Evolutionary conservation across 495 filamentous ascomycete species (phyloP).

Genomic region (Penicillium psychrofluorescens): DNA sequence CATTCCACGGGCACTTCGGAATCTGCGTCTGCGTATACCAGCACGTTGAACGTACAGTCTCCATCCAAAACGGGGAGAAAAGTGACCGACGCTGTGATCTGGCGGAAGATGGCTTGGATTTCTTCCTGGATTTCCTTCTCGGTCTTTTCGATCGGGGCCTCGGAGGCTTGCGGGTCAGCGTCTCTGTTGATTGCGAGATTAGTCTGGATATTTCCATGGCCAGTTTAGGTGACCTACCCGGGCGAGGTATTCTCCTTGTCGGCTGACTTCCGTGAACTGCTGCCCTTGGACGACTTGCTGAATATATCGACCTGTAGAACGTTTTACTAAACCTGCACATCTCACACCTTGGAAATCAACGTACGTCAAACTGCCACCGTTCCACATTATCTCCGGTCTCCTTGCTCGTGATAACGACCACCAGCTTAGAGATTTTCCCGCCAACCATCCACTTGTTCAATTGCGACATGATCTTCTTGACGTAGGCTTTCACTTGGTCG

Average conservation of each 20-base stretch:
- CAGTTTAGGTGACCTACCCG: constrained; percentile 32
- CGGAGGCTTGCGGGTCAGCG: constrained; percentile 20
- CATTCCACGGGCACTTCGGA: constrained; percentile 96
- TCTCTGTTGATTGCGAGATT: constrained; percentile 16
- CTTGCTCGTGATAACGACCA: constrained; percentile 91
- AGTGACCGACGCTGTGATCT: constrained; percentile 96
- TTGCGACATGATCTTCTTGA: constrained; percentile 97
- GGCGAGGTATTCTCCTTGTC: constrained; percentile 58
- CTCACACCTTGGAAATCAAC: constrained; percentile 1
- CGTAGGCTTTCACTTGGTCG: constrained; percentile 97
- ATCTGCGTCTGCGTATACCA: constrained; percentile 95
- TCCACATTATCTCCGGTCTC: constrained; percentile 95
- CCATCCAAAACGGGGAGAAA: constrained; percentile 90
- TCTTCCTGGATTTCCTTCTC: constrained; percentile 91
- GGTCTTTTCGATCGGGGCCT: constrained; percentile 57
- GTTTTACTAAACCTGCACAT: too few relatives aligned
- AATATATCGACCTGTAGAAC: constrained; percentile 59
- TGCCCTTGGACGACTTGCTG: constrained; percentile 46
- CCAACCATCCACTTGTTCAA: constrained; percentile 93
- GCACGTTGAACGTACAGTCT: constrained; percentile 95
- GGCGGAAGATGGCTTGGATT: constrained; percentile 91
- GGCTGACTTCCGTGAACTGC: constrained; percentile 36
- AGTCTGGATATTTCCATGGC: constrained; percentile 1
- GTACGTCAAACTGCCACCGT: constrained; percentile 95
- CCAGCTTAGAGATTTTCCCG: constrained; percentile 93